These are phyloP conservation scores for Podaxis carcinomalis DNA, from an alignment of 768 basidiomycete species.

Conservation along the genomic window DNA sequence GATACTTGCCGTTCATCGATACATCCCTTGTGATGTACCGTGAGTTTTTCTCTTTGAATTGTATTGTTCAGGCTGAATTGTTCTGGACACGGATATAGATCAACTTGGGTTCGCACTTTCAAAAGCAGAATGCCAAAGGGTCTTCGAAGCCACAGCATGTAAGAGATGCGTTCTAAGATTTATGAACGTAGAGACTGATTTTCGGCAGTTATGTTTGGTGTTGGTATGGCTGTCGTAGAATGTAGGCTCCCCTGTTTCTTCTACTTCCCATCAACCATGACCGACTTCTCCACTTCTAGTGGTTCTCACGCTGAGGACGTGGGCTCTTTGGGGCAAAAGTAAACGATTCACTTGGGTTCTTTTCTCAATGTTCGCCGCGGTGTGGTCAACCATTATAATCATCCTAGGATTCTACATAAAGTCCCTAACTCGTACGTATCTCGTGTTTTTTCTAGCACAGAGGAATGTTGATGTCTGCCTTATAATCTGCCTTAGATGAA, in stretches of 20 bases:
- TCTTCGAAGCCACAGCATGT: background rate
- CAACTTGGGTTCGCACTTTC: background rate
- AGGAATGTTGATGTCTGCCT: background rate
- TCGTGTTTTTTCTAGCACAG: too few species aligned
- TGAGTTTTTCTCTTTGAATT: background rate
- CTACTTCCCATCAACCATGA: background rate
- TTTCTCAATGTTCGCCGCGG: background rate
- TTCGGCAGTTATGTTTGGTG: background rate
- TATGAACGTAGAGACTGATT: background rate
- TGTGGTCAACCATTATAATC: background rate
- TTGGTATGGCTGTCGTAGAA: background rate
- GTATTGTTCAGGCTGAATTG: background rate
- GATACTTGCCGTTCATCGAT: slow-evolving; percentile 8
- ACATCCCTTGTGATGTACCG: background rate
- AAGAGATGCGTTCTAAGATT: background rate
- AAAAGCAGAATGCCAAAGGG: background rate
- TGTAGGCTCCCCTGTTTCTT: background rate
- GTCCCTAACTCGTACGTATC: background rate
- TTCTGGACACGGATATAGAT: background rate
- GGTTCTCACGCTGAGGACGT: slow-evolving; percentile 1
- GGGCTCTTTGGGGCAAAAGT: background rate
- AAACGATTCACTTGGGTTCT: background rate
- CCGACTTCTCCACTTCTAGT: background rate
- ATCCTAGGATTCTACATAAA: background rate
- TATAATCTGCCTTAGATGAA: background rate